Evolutionary conservation across 1,284 basidiomycete species (phyloP), one percentile per base, ranked within the genome.

Genomic region (Inonotus obliquus): DNA sequence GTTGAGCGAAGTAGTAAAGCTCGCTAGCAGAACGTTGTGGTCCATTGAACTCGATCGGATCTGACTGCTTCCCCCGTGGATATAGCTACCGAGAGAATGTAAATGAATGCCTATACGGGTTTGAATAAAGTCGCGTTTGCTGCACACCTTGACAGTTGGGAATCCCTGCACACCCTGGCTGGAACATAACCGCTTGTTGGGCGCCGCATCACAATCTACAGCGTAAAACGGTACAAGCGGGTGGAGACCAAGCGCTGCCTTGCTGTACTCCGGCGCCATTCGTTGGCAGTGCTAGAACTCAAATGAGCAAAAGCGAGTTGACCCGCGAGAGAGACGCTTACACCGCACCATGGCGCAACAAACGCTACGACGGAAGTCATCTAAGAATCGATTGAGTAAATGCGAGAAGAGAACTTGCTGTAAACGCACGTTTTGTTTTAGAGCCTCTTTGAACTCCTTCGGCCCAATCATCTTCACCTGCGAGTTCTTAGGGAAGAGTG

Each of bases 161-260:
- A 96, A 98, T 1, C 96, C 95, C 75, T 94, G 81, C 21, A 97
- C 83, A n/a, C 85, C 84, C 77, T 92, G 91, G 65, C 93, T 85
- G 0, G 84, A 84, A 70, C 95, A 98, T 9, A 96, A 74, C 6
- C 77, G 79, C 72, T 91, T 93, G 75, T 97, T 96, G 69, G 78
- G 76, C 25, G 86, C 81, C n/a, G 82, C 87, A 69, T 98, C 95
- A 67, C 95, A 98, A 73, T 98, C 93, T 49, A 98, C 83, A 11
- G 93, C 91, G 72, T 95, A 96, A 63, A 92, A 81, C 1, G 94
- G 93, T 37, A 98, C 81, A 39, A 98, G 79, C 7, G 94, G 94
- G 62, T 87, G 79, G 23, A 97, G 81, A 1, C 85, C 88, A 9
- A 82, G 72, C 0, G 94, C 94, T 1, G 92, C 94, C 67, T 90